Conservation (phyloP, 1,284 basidiomycete species). For the Cutaneotrichosporon daszewskae region DNA sequence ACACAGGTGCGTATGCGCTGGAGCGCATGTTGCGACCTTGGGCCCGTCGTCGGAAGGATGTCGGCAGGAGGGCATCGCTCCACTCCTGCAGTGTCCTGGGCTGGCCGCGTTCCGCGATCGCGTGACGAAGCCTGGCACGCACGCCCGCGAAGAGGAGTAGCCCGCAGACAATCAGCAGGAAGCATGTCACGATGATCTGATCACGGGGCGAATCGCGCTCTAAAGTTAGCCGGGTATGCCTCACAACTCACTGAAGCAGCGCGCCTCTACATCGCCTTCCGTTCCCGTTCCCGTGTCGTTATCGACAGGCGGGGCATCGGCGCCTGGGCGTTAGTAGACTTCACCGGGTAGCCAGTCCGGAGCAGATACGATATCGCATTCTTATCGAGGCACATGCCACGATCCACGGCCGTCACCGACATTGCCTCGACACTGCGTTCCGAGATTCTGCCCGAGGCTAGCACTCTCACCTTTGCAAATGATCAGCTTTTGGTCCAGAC, state of each 20-base stretch:
- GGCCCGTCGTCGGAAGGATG: background rate
- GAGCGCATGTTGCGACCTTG: background rate
- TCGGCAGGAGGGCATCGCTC: constrained; percentile 17
- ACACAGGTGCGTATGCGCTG: constrained; percentile 1
- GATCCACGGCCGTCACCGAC: background rate
- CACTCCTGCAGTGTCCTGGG: constrained; percentile 23
- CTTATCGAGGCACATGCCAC: background rate
- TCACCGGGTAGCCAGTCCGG: background rate
- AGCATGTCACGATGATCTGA: constrained; percentile 82
- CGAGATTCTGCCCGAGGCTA: no score
- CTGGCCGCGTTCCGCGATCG: constrained; percentile 19
- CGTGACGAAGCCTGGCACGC: constrained; percentile 47
- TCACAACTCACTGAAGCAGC: constrained; percentile 78
- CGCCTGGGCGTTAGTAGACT: constrained; percentile 51
- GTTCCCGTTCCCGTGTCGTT: constrained; percentile 91
- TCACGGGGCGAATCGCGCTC: constrained; percentile 77
- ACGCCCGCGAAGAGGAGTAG: constrained; percentile 76
- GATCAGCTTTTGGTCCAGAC: constrained; percentile 79
- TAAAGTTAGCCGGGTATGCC: background rate
- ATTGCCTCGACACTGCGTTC: background rate
- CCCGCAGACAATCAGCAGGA: constrained; percentile 75
- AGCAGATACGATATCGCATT: background rate
- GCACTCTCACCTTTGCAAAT: constrained; percentile 56
- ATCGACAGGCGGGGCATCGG: constrained; percentile 75
- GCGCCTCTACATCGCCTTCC: constrained; percentile 89